Percentiles rank a stretch among this genome's conserved stretches.
phyloP scores from a whole-genome alignment of 352 stramenopile genomes.

The Phytophthora lateralis region DNA sequence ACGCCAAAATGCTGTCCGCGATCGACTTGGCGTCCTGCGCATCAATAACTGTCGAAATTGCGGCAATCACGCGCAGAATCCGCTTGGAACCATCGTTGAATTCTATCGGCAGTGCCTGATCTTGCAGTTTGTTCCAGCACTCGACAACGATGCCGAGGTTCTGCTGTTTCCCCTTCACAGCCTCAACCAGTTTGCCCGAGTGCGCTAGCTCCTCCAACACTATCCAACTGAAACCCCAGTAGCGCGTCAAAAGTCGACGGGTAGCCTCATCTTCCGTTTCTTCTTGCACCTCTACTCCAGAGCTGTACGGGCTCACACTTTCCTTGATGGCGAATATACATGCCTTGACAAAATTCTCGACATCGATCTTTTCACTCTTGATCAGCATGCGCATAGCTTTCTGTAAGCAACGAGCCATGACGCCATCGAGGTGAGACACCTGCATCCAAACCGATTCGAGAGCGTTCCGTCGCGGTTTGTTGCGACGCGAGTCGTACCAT shows the following conservation, averaged over 20 bases:
- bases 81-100: constrained; percentile 84
- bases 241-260: constrained; percentile 43
- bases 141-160: constrained; percentile 76
- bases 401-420: constrained; percentile 78
- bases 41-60: constrained; percentile 74
- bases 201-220: constrained; percentile 80
- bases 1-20: constrained; percentile 72
- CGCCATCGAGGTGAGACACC: constrained; percentile 73
- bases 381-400: constrained; percentile 74
- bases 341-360: constrained; percentile 58
- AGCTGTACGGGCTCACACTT: constrained; percentile 44
- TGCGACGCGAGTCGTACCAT: constrained; percentile 58
- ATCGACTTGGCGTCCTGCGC: constrained; percentile 77
- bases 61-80: constrained; percentile 83
- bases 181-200: constrained; percentile 61
- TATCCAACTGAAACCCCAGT: constrained; percentile 87
- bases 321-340: constrained; percentile 72
- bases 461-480: constrained; percentile 29
- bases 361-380: constrained; percentile 64
- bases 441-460: constrained; percentile 64
- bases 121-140: constrained; percentile 82
- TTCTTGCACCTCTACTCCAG: constrained; percentile 34
- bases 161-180: constrained; percentile 55
- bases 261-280: constrained; percentile 42
- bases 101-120: constrained; percentile 59